Percentiles rank a stretch among this genome's conserved stretches.
Conservation (phyloP, 352 stramenopile genomes). For the Salisapilia sapeloensis region DNA sequence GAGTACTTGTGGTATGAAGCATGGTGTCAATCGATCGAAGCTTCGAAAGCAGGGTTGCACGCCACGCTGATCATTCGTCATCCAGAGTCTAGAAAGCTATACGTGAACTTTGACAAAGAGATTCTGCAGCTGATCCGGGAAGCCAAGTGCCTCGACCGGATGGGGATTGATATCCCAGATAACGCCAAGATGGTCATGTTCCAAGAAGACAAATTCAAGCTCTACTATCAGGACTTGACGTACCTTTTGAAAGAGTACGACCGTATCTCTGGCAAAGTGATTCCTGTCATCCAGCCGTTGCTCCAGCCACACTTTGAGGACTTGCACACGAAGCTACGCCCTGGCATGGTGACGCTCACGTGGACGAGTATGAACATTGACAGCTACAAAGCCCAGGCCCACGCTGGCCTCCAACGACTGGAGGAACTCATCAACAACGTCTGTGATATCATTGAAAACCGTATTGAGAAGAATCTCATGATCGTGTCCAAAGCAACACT, state of each 20-base stretch:
- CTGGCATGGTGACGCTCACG: constrained; percentile 71
- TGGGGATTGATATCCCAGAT: constrained; percentile 71
- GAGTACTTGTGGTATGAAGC: constrained; percentile 84
- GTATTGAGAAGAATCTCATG: constrained; percentile 74
- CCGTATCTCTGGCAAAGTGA: constrained; percentile 51
- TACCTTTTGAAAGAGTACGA: constrained; percentile 75
- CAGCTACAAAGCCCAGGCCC: constrained; percentile 48
- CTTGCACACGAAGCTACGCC: constrained; percentile 52
- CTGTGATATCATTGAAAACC: constrained; percentile 68
- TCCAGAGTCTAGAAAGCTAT: constrained; percentile 47
- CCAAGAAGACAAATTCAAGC: constrained; percentile 80
- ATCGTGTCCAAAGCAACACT: constrained; percentile 63
- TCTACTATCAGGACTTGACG: constrained; percentile 68
- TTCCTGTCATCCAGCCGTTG: constrained; percentile 33
- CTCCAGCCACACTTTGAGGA: constrained; percentile 58
- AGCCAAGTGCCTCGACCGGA: constrained; percentile 64
- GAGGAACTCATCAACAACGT: constrained; percentile 75
- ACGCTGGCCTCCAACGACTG: constrained; percentile 42
- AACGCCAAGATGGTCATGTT: constrained; percentile 73
- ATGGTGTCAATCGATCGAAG: constrained; percentile 70
- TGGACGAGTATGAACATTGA: constrained; percentile 86
- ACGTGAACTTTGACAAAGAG: constrained; percentile 83
- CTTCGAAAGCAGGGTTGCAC: constrained; percentile 50
- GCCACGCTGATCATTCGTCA: constrained; percentile 77
- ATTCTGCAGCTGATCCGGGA: constrained; percentile 79